These are phyloP conservation scores for Ambrosia hybrid DNA, from an alignment of 140 eudicot species.

Conservation along the genomic window DNA sequence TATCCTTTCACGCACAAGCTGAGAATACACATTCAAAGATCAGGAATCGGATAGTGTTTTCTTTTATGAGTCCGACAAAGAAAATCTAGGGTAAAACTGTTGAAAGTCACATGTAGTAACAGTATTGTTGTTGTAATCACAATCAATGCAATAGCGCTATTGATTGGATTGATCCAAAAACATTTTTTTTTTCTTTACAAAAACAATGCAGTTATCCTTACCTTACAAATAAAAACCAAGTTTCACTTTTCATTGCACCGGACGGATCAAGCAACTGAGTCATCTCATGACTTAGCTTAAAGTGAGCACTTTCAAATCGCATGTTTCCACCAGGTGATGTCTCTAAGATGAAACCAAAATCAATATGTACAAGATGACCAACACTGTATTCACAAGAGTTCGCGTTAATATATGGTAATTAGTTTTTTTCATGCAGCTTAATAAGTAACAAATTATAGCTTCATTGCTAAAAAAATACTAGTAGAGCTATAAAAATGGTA, in stretches of 20 bases:
- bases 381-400: constrained; percentile 53
- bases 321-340: constrained; percentile 97
- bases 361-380: constrained; percentile 98
- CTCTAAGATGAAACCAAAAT: constrained; percentile 97
- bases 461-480: background rate
- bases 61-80: background rate
- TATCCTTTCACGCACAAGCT: constrained; percentile 98
- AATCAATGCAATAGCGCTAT: background rate
- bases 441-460: background rate
- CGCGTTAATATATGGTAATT: constrained; percentile 6
- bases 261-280: constrained; percentile 98
- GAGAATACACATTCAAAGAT: constrained; percentile 21
- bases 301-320: constrained; percentile 99
- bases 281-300: constrained; percentile 99
- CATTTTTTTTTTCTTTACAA: too few relatives aligned
- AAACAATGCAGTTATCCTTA: constrained; percentile 10
- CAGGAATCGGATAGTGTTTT: background rate
- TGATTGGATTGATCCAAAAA: too few relatives aligned
- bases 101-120: background rate
- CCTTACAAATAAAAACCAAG: constrained; percentile 94
- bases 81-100: background rate
- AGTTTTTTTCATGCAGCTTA: constrained; percentile 7
- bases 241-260: constrained; percentile 93
- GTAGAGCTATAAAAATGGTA: background rate
- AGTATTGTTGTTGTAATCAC: background rate